Evolutionary conservation across 1,284 basidiomycete species (phyloP).

Genomic region (Heterobasidion parviporum): DNA sequence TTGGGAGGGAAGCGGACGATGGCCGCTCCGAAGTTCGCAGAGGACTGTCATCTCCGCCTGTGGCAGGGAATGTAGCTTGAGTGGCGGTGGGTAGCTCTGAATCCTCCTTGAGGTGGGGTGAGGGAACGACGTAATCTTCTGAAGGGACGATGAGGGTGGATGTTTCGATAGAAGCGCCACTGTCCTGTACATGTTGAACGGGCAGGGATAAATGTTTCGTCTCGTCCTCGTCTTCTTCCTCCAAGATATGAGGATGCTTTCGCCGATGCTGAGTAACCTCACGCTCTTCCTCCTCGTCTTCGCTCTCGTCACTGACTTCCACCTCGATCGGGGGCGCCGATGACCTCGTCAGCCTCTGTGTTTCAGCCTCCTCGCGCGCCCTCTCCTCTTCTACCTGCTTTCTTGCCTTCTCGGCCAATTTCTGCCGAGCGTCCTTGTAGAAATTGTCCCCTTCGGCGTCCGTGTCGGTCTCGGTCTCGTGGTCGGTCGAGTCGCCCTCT

Average conservation of each 20-base stretch:
- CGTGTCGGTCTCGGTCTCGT: slow-evolving; percentile 45
- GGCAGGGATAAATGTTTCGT: background rate
- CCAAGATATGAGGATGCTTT: slow-evolving; percentile 42
- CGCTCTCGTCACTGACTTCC: slow-evolving; percentile 78
- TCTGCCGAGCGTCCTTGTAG: slow-evolving; percentile 58
- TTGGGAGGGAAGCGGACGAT: slow-evolving; percentile 7
- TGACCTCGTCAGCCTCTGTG: slow-evolving; percentile 19
- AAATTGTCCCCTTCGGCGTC: slow-evolving; percentile 39
- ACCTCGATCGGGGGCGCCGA: slow-evolving; percentile 62
- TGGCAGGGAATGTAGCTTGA: slow-evolving; percentile 29
- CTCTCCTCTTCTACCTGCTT: slow-evolving; percentile 38
- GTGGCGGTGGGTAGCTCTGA: slow-evolving; percentile 34
- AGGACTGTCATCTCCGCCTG: background rate
- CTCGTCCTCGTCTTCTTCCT: slow-evolving; percentile 50
- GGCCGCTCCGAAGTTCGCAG: background rate
- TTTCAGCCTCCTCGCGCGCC: background rate
- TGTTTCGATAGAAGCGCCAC: background rate
- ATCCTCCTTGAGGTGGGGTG: slow-evolving; percentile 23
- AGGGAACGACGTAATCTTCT: slow-evolving; percentile 23
- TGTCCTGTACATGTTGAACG: too few species aligned
- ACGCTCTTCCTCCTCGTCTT: slow-evolving; percentile 44
- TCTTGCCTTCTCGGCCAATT: slow-evolving; percentile 69
- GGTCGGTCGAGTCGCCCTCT: slow-evolving; percentile 46
- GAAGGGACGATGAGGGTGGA: slow-evolving; percentile 19
- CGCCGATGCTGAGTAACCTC: slow-evolving; percentile 19